Percentiles rank a stretch among this genome's conserved stretches.
Conservation (phyloP, 345 rosid genomes). For the Populus alba region DNA sequence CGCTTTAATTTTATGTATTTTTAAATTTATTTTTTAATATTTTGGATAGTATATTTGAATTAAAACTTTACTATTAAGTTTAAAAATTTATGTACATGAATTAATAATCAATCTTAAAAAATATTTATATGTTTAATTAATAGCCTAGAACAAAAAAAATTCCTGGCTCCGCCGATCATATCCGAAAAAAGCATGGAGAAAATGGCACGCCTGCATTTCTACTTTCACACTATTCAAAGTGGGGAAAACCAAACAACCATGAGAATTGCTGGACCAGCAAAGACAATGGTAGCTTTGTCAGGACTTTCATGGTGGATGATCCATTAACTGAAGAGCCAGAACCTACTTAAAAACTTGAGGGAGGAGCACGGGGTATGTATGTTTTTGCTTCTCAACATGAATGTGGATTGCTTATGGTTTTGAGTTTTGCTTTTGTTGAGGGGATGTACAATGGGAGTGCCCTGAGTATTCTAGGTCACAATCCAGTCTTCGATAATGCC, state of each 20-base stretch:
- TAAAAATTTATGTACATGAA: no score
- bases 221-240: constrained; percentile 5
- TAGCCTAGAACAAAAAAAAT: no score
- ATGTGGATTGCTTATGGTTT: constrained; percentile 1
- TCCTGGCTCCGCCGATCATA: no score
- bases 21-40: no score
- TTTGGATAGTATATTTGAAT: no score
- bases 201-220: constrained; percentile 18
- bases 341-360: constrained; percentile 33
- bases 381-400: constrained; percentile 20
- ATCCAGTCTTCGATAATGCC: neutral
- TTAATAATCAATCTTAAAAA: no score
- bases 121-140: no score
- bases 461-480: constrained; percentile 10
- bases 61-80: no score
- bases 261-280: constrained; percentile 1
- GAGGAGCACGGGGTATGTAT: constrained; percentile 36
- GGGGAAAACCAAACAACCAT: constrained; percentile 10
- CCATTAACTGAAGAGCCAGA: constrained; percentile 35
- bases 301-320: constrained; percentile 25
- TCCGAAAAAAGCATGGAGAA: constrained; percentile 8
- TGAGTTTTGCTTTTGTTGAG: constrained; percentile 3
- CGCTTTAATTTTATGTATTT: no score
- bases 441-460: constrained; percentile 20
- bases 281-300: constrained; percentile 13